These are phyloP conservation scores for Pseudozyma pruni DNA, from an alignment of 1,284 basidiomycete genomes.

Conservation along the genomic window DNA sequence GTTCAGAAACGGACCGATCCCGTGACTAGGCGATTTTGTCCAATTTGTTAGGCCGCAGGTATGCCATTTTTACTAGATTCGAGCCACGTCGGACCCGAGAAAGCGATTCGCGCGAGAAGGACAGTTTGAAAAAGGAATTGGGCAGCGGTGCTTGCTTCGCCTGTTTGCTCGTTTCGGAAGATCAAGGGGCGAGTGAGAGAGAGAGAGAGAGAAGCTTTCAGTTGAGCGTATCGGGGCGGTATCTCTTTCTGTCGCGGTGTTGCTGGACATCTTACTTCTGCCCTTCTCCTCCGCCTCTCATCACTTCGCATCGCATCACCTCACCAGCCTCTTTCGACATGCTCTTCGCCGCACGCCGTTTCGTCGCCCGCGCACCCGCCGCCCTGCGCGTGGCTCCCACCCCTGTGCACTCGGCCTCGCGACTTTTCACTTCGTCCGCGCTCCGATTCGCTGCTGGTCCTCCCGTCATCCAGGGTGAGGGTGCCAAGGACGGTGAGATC, in stretches of 20 bases:
- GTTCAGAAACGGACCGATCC: too few species aligned
- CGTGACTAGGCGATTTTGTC: too few species aligned
- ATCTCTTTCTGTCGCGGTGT: slow-evolving; percentile 14
- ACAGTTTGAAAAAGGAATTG: slow-evolving; percentile 11
- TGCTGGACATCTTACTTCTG: slow-evolving; percentile 1
- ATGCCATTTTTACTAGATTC: too few species aligned
- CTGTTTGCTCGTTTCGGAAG: slow-evolving; percentile 23
- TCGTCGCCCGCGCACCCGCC: slow-evolving; percentile 46
- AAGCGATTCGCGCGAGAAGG: slow-evolving; percentile 17
- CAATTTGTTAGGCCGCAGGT: too few species aligned
- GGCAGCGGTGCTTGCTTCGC: neutral
- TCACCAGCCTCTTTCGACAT: slow-evolving; percentile 19
- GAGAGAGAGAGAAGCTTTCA: neutral
- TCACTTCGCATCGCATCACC: slow-evolving; percentile 1
- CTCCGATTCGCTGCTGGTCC: slow-evolving; percentile 66
- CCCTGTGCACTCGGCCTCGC: slow-evolving; percentile 38
- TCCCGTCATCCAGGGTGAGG: slow-evolving; percentile 80
- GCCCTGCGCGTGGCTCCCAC: slow-evolving; percentile 47
- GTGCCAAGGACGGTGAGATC: slow-evolving; percentile 78
- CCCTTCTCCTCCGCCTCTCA: slow-evolving; percentile 1
- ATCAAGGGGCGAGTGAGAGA: slow-evolving; percentile 25
- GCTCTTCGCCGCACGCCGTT: slow-evolving; percentile 49
- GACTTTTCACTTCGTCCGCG: slow-evolving; percentile 53
- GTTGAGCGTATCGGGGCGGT: slow-evolving; percentile 17
- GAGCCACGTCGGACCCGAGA: slow-evolving; percentile 43